Percentiles rank a stretch among this genome's conserved stretches.
Evolutionary conservation across 2,329 filamentous ascomycete species (phyloP).

Genomic region (Exophiala calicioides): DNA sequence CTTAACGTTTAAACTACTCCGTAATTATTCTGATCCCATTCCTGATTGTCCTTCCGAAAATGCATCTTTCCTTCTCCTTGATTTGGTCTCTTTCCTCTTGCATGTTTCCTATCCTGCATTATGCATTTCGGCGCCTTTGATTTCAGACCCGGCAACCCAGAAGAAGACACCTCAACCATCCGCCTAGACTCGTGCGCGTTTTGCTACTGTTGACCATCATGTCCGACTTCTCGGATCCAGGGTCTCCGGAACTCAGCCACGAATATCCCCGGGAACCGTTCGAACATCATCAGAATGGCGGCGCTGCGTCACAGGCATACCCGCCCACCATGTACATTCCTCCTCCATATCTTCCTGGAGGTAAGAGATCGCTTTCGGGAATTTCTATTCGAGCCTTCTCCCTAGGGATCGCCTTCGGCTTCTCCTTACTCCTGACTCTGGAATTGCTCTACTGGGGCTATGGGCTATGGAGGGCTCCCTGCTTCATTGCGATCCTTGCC

Average conservation of each 20-base stretch:
- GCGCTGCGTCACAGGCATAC: background rate
- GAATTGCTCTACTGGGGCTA: slow-evolving; percentile 30
- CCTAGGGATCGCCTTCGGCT: slow-evolving; percentile 44
- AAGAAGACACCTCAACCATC: too few relatives aligned
- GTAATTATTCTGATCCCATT: too few relatives aligned
- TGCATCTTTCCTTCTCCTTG: background rate
- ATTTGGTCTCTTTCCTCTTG: background rate
- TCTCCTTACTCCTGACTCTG: slow-evolving; percentile 36
- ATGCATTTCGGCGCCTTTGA: background rate
- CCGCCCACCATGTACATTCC: slow-evolving; percentile 21
- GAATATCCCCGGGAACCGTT: slow-evolving; percentile 21
- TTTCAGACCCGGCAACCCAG: too few relatives aligned
- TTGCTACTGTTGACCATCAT: too few relatives aligned
- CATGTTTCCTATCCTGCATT: background rate
- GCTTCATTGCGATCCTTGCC: slow-evolving; percentile 61
- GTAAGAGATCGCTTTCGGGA: slow-evolving; percentile 45
- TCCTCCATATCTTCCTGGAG: slow-evolving; percentile 31
- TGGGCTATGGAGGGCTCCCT: slow-evolving; percentile 58
- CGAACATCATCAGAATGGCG: slow-evolving; percentile 18
- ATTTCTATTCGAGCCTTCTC: slow-evolving; percentile 49
- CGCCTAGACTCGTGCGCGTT: too few relatives aligned
- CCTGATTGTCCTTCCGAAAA: background rate
- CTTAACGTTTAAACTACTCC: too few relatives aligned
- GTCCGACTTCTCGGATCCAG: slow-evolving; percentile 22
- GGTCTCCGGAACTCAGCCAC: slow-evolving; percentile 25